Base-by-base conservation (phyloP, 805 yeast species). In the Kuraishia hungarica region DNA sequence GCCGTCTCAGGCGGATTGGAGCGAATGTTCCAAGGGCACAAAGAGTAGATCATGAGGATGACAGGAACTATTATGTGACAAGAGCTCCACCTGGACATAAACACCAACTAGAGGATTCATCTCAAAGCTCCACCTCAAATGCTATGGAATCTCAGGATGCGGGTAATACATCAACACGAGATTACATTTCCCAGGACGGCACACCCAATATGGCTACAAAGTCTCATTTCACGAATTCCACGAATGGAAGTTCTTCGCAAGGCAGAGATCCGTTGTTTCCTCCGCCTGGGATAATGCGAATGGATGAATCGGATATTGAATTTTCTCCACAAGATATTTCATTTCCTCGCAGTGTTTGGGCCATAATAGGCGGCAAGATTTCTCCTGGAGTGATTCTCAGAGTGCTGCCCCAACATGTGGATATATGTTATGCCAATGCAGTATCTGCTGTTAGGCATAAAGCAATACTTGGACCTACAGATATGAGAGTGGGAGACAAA, bases 401-500 rank as follows among this genome's bases (percentile, higher is more conserved):
- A 10, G 48, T 51, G 8, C 24, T 54, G 6, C 50, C 48, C 4
- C 50, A 55, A 50, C 55, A 54, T 5, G 49, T 53, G 43, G 39
- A 53, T 7, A 52, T 57, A 10, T 22, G 52, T 21, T 54, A 51
- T 35, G 55, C 48, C 48, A 54, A 49, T 6, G 55, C 51, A 11
- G 54, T 57, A 2, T 26, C 51, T 22, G 51, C 55, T 29, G 53
- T 54, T 15, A 52, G 52, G 23, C 24, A 19, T 60, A 74, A 62
- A 50, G 81, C 69, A 61, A 66, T 75, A 46, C 72, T 64, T 58
- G 64, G 67, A 0, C 72, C 80, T 2, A 66, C 85, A 22, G 87
- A 81, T 62, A 66, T 86, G 2, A 65, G 81, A 48, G 67, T 84
- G 19, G 89, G 88, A 2, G 90, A 86, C 59, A 61, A 56, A 0